Evolutionary conservation across 257 asterid genomes (phyloP), one percentile per base, ranked within the genome.

Genomic region (Penstemon newberryi): DNA sequence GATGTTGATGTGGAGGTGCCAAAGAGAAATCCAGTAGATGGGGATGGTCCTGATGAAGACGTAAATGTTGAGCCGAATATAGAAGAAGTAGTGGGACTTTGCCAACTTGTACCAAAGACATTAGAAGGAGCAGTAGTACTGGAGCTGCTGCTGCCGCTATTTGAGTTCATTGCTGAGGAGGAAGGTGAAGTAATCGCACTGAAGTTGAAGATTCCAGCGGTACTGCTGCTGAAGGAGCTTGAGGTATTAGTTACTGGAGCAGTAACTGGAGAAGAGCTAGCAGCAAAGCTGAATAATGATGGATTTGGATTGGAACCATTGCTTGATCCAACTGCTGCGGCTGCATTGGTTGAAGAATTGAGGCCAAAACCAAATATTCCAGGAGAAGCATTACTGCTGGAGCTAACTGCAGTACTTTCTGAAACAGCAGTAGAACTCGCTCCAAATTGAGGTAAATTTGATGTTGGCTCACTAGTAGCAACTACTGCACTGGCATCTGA

Each of bases 71-170:
- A 77, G 73, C 82, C 72, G 47, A 81, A 80, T 47, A 57, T 65
- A 11, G 80, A 60, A 55, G 90, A 53, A 11, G 33, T 25, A 2
- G 70, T 72, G 5, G 86, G 66, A 42, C 71, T 56, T 73, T 70
- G 83, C 84, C 78, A 80, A 65, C 80, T 72, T 58, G 87, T 79
- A 63, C 85, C 85, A 56, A 82, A 88, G 59, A 73, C 51, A 69
- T 60, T 68, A 18, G 79, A 50, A 67, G 76, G 60, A 53, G 67
- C 80, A 57, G 33, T 25, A 25, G 33, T 25, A 25, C 33, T 25
- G 33, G 33, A 25, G 33, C 33, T 25, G 33, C 61, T 60, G 54
- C 77, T 67, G 73, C 86, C 72, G 82, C 71, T 79, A 56, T 61
- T 70, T 4, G 85, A 56, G 75, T 67, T 82, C 45, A 54, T 58